A percentile compares a stretch with the other conserved stretches of the same genome.
Conservation (phyloP, 2,329 filamentous ascomycete genomes). For the Cladosporium cucumerinum region DNA sequence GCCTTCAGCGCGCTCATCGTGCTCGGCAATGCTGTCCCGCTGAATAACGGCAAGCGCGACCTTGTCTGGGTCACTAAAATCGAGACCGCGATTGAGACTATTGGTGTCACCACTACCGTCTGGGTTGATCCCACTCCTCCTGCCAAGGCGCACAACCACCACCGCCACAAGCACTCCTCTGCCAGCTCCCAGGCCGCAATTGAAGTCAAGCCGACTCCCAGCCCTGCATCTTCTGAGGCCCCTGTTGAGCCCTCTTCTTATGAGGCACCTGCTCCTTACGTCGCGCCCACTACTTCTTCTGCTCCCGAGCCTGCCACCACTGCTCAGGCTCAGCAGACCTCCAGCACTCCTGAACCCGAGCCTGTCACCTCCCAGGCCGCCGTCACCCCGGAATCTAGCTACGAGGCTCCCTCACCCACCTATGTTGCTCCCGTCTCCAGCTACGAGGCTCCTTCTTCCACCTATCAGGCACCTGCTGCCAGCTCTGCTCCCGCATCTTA, state of each 20-base stretch:
- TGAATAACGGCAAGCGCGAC: slow-evolving; percentile 38
- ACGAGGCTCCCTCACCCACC: slow-evolving; percentile 26
- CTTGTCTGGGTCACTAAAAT: slow-evolving; percentile 51
- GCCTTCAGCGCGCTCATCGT: slow-evolving; percentile 31
- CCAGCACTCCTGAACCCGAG: slow-evolving; percentile 13
- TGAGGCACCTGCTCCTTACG: slow-evolving; percentile 13
- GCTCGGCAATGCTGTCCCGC: slow-evolving; percentile 31
- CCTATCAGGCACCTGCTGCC: slow-evolving; percentile 22
- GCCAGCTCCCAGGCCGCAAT: neutral
- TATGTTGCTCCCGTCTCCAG: slow-evolving; percentile 21
- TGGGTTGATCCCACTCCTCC: slow-evolving; percentile 38
- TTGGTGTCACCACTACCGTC: slow-evolving; percentile 49
- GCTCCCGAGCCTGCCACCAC: slow-evolving; percentile 12
- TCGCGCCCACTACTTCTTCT: slow-evolving; percentile 9
- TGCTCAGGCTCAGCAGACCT: slow-evolving; percentile 13
- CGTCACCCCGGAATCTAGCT: slow-evolving; percentile 25
- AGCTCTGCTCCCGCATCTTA: slow-evolving; percentile 20
- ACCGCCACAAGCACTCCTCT: slow-evolving; percentile 17
- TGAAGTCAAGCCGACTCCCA: slow-evolving; percentile 18
- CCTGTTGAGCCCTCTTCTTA: slow-evolving; percentile 6
- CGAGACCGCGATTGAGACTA: slow-evolving; percentile 47
- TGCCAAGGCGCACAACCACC: slow-evolving; percentile 24
- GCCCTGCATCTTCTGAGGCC: neutral
- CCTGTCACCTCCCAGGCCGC: slow-evolving; percentile 19
- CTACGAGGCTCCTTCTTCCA: slow-evolving; percentile 26